Evolutionary conservation across 208 protist species (phyloP), one percentile per base, ranked within the genome.

Genomic region (Wallacemonas sp.): DNA sequence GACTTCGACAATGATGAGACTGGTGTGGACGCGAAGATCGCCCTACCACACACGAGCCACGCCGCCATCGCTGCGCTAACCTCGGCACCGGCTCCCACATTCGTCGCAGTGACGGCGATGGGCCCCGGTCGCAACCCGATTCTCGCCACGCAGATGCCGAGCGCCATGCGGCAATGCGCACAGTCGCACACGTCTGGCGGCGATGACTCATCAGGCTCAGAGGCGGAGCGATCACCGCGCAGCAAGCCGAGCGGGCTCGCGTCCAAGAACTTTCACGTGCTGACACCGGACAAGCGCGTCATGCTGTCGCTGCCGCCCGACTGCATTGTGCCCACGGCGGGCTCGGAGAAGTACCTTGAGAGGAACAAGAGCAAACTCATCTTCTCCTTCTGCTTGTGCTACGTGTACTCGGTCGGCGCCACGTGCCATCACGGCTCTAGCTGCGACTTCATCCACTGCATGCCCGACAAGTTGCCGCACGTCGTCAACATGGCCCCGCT

Each of bases 361-460:
- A 59, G 67, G 45, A 87, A 81, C 39, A 74, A 65, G 25, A 72
- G 73, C 29, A 76, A 79, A 48, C 75, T 78, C 14, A 71, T 79
- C 41, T 91, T 87, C 50, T 76, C 75, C 14, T 87, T 87, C 45
- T 87, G 79, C 62, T 73, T 91, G 1, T 91, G 84, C 74, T 84
- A 82, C 46, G 72, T 67, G 31, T 87, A 73, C 65, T 81, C 70
- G 32, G 72, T 62, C 31, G 70, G 72, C 26, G 59, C 54, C 2
- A 74, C 57, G 55, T 91, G 84, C 61, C 48, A 74, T 20, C 81
- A 87, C 69, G 76, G 81, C 23, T 5, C 54, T 2, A 65, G 69
- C 12, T 91, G 84, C 42, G 84, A 87, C 52, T 91, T 87, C 55
- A 91, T 91, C 52, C 84, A 91, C 70, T 86, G 84, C 67, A 57